Evolutionary conservation across 1,284 basidiomycete genomes (phyloP), one percentile per base, ranked within the genome.

Genomic region (Wallemia hederae): DNA sequence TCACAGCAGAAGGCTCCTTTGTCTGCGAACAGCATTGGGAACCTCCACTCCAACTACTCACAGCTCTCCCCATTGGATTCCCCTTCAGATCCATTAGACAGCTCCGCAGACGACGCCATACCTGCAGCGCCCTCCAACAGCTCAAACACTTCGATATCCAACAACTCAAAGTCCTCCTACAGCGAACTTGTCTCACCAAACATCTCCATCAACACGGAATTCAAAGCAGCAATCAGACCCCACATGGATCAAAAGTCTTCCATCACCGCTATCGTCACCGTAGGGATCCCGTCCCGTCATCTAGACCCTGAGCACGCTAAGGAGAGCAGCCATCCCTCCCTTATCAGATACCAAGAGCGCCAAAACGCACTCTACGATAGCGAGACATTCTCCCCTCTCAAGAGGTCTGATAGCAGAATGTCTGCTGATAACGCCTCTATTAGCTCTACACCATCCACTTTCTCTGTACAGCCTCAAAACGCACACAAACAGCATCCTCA

Each of bases 171-270:
- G n/a, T 49, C 39, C 5, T 49, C 62, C 1, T 59, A 63, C 9
- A 33, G 61, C 1, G 85, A 85, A 67, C 78, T 92, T 64, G 80
- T 91, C 65, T 80, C 86, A 0, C 90, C 90, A 1, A 80, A 80
- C 24, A 88, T 96, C 66, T 82, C 84, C 67, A 84, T 92, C 66
- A 80, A 82, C 59, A 81, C 90, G 2, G 90, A 96, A 71, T 90
- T 85, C 69, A 76, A 1, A 82, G 82, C 55, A 76, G 92, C 59
- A 79, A 83, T 24, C 78, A 85, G 62, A 80, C 77, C 60, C 72
- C 64, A 58, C 33, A 62, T 64, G 15, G 64, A 63, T 17, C 67
- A 72, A 62, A 87, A 90, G 66, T 69, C 78, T 58, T 81, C 83
- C 1, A 74, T 94, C 63, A 90, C 88, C 15, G 91, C 87, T 66